Base-by-base conservation (phyloP, 1,284 basidiomycete genomes). In the Ceratobasidium sp. region DNA sequence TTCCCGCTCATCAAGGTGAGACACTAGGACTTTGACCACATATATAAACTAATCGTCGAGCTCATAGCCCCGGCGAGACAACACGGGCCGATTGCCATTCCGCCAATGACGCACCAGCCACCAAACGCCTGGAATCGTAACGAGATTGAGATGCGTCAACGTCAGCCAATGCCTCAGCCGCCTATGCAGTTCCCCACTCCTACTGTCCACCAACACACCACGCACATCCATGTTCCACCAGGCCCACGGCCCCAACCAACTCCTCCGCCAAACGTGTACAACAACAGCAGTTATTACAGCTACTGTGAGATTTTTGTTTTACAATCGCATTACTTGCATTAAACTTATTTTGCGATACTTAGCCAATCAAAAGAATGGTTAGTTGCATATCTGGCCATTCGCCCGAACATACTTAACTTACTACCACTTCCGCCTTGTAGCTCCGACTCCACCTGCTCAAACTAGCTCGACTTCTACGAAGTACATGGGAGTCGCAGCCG, bases 331-430 rank as follows among this genome's bases (percentile, higher is more conserved):
- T 11, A 27, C 7, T 44, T 24, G 1, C 1, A 41, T 47, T 5
- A 24, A 33, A 29, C 5, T 48, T 27, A 31, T 6, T 1, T 50
- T 29, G 6, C 48, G 11, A 11, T 41, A 11, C 4, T 5, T 64
- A 64, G 62, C 62, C 2, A 31, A 64, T 19, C 45, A 64, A n/a
- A 24, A 64, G 48, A 22, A 50, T 44, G 31, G 62, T 64, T 14
- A 64, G 62, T 50, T 57, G 15, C n/a, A 31, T 56, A 6, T 27
- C 22, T 5, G 17, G 29, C 14, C 9, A 27, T 6, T 41, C 36
- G 4, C 6, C 11, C 5, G 31, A 56, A 24, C 31, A 6, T 56
- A 15, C 15, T 57, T 17, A 31, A 14, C n/a, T 57, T 15, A 9
- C 0, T 24, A 6, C 7, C 29, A 14, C 14, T 4, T 7, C 1